Evolutionary conservation across 1,284 basidiomycete genomes (phyloP).

Genomic region (Apiotrichum gracile): DNA sequence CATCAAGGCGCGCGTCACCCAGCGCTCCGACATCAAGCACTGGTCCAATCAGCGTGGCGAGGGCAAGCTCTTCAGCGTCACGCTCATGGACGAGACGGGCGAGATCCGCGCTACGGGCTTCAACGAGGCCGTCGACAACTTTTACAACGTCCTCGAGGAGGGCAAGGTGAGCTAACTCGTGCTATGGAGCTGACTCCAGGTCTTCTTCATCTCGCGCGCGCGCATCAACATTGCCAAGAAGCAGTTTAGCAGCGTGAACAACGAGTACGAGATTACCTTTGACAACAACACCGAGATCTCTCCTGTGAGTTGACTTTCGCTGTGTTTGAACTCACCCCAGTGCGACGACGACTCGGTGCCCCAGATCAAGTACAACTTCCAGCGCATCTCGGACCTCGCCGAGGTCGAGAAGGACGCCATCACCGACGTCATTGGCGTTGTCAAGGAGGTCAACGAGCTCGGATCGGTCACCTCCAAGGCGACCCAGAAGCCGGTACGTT

Average conservation of each 20-base stretch:
- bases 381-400: constrained; percentile 61
- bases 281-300: constrained; percentile 76
- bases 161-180: constrained; percentile 60
- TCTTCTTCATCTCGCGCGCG: constrained; percentile 82
- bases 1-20: constrained; percentile 88
- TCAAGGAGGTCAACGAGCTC: constrained; percentile 70
- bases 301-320: constrained; percentile 32
- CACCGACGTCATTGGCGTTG: constrained; percentile 71
- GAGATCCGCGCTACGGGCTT: constrained; percentile 91
- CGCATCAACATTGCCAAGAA: constrained; percentile 94
- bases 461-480: constrained; percentile 67
- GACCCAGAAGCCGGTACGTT: constrained; percentile 60
- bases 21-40: constrained; percentile 81
- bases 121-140: constrained; percentile 76
- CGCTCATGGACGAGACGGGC: constrained; percentile 89
- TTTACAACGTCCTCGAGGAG: constrained; percentile 80
- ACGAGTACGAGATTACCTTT: constrained; percentile 93
- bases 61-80: constrained; percentile 91
- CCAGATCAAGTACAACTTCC: constrained; percentile 75
- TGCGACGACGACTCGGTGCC: constrained; percentile 75
- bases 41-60: constrained; percentile 91
- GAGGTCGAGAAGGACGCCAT: constrained; percentile 63
- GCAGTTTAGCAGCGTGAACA: constrained; percentile 84
- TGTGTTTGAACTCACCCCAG: constrained; percentile 19
- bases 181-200: constrained; percentile 22